Conservation (phyloP, 805 yeast species). For the Zygotorulaspora danielsina region DNA sequence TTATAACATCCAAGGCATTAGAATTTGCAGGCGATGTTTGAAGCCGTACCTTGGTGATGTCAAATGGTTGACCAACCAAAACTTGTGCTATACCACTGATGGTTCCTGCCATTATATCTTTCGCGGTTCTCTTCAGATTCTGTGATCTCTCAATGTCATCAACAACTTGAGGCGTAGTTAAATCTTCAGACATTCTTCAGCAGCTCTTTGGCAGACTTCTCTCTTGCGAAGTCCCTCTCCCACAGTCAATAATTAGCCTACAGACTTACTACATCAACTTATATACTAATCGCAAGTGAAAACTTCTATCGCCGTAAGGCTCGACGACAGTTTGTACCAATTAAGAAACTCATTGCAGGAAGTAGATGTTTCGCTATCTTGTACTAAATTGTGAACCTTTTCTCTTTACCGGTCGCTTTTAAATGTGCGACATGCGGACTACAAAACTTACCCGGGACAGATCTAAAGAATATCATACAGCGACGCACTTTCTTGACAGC, state of each 20-base stretch:
- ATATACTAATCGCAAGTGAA: too few species aligned
- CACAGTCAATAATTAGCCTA: too few species aligned
- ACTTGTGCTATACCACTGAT: constrained; percentile 96
- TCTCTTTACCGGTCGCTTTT: background rate
- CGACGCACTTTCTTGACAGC: too few species aligned
- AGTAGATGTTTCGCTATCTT: background rate
- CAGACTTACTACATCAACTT: too few species aligned
- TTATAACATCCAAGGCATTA: constrained; percentile 68
- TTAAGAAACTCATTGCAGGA: too few species aligned
- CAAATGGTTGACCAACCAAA: constrained; percentile 92
- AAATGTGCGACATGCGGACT: background rate
- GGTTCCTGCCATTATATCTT: constrained; percentile 88
- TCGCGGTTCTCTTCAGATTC: constrained; percentile 41
- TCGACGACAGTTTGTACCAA: too few species aligned
- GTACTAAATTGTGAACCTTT: background rate
- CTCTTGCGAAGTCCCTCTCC: too few species aligned
- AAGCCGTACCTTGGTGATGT: constrained; percentile 86
- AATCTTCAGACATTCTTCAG: constrained; percentile 19
- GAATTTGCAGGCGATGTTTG: constrained; percentile 82
- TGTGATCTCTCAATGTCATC: constrained; percentile 23
- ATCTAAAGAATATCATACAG: too few species aligned
- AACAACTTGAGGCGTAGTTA: constrained; percentile 17
- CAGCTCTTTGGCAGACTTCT: too few species aligned
- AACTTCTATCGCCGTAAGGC: too few species aligned
- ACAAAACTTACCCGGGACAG: background rate